A percentile compares a stretch with the other conserved stretches of the same genome.
Evolutionary conservation across 2,329 filamentous ascomycete species (phyloP).

Genomic region (Aspergillus sclerotialis): DNA sequence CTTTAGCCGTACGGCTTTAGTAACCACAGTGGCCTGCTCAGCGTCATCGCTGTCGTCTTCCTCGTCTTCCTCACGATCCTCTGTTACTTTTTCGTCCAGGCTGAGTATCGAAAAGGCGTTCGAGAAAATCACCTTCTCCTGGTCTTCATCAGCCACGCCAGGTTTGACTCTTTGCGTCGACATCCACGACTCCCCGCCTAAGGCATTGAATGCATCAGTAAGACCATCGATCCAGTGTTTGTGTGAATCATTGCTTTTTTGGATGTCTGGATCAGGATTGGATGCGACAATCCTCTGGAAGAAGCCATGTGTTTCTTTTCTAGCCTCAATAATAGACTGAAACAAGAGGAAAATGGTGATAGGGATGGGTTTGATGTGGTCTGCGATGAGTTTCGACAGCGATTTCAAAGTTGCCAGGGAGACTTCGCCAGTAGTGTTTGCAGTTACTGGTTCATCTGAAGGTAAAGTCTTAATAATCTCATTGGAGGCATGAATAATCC

Average conservation of each 20-base stretch:
- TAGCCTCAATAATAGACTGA: background rate
- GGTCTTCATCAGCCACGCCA: background rate
- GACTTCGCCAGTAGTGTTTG: background rate
- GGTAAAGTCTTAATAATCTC: background rate
- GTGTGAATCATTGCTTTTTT: constrained; percentile 35
- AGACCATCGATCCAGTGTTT: constrained; percentile 40
- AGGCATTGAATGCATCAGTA: constrained; percentile 25
- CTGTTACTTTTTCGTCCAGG: constrained; percentile 13
- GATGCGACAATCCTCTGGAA: constrained; percentile 9
- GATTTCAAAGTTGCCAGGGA: background rate
- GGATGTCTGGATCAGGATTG: constrained; percentile 29
- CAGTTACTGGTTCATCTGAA: background rate
- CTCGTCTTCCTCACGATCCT: no score
- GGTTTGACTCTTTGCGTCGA: constrained; percentile 5
- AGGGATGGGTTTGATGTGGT: background rate
- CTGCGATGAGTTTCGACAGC: background rate
- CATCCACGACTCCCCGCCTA: constrained; percentile 27
- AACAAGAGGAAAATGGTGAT: background rate
- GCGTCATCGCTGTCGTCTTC: constrained; percentile 8
- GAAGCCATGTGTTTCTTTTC: background rate
- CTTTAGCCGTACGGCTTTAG: constrained; percentile 8
- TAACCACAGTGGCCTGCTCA: constrained; percentile 7
- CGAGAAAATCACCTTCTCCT: background rate
- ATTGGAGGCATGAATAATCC: background rate
- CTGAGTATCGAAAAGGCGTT: constrained; percentile 22